These are phyloP conservation scores for Aschersonia sp. DNA, from an alignment of 2,329 filamentous ascomycete species.

Conservation along the genomic window DNA sequence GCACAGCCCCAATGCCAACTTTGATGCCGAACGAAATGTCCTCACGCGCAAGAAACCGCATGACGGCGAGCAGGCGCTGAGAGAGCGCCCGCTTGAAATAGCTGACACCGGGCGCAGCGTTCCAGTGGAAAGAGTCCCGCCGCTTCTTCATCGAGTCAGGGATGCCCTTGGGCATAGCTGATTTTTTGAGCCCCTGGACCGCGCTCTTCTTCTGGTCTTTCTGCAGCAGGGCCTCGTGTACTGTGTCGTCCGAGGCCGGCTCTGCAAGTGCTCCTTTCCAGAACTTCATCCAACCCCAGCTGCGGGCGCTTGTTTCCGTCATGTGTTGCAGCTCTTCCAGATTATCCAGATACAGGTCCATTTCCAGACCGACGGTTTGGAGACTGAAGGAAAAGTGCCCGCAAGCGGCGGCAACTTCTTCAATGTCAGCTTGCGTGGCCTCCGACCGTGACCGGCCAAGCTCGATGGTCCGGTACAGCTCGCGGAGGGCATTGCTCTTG, in stretches of 20 bases:
- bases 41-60: constrained; percentile 36
- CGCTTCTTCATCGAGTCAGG: constrained; percentile 35
- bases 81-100: constrained; percentile 28
- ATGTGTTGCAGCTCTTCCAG: constrained; percentile 72
- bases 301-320: constrained; percentile 44
- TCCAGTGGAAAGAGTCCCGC: constrained; percentile 41
- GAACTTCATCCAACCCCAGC: constrained; percentile 78
- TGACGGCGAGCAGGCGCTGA: constrained; percentile 26
- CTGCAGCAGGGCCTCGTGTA: constrained; percentile 25
- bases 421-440: constrained; percentile 78
- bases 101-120: constrained; percentile 34
- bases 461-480: constrained; percentile 70
- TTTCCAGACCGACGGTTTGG: constrained; percentile 80
- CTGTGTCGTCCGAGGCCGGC: constrained; percentile 20
- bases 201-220: constrained; percentile 24
- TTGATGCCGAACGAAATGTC: constrained; percentile 73
- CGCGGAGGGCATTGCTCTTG: constrained; percentile 58
- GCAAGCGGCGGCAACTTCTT: constrained; percentile 95
- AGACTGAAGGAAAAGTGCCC: constrained; percentile 92
- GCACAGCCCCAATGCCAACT: constrained; percentile 74
- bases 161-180: constrained; percentile 40
- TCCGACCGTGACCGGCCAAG: constrained; percentile 53
- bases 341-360: constrained; percentile 67
- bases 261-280: constrained; percentile 37
- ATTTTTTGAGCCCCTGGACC: constrained; percentile 29